These are phyloP conservation scores for Aspergillus sp. DNA, from an alignment of 2,329 filamentous ascomycete species.

Conservation along the genomic window DNA sequence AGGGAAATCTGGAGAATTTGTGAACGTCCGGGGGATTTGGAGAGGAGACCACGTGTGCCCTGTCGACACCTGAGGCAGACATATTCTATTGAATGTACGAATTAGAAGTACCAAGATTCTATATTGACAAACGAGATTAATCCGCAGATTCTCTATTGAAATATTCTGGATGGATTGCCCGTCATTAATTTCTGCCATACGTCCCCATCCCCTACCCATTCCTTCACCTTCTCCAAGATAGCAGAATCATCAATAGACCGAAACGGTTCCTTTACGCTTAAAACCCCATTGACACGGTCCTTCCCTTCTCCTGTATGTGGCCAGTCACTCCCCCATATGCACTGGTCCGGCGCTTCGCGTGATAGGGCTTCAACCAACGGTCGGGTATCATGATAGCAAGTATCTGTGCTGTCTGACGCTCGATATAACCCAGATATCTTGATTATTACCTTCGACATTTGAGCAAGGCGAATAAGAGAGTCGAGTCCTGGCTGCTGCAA, in stretches of 20 bases:
- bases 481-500: background rate
- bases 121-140: too few species aligned
- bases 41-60: background rate
- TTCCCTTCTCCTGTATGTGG: conserved; percentile 8
- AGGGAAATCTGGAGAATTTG: background rate
- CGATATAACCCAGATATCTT: conserved; percentile 1
- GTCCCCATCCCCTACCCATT: background rate
- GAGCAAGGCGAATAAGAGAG: background rate
- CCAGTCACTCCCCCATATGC: conserved; percentile 9
- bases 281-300: background rate
- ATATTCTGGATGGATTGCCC: background rate
- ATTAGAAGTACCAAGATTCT: too few species aligned
- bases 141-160: background rate
- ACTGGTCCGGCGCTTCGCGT: background rate
- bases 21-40: background rate
- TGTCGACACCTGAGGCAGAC: too few species aligned
- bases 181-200: background rate
- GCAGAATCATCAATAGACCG: background rate
- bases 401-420: background rate
- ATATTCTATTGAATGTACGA: too few species aligned
- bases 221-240: background rate
- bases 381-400: background rate
- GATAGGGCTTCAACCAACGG: background rate
- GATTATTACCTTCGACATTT: background rate
- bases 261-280: background rate